phyloP scores from a whole-genome alignment of 2,329 filamentous ascomycete genomes.

The Zasmidium angulare region DNA sequence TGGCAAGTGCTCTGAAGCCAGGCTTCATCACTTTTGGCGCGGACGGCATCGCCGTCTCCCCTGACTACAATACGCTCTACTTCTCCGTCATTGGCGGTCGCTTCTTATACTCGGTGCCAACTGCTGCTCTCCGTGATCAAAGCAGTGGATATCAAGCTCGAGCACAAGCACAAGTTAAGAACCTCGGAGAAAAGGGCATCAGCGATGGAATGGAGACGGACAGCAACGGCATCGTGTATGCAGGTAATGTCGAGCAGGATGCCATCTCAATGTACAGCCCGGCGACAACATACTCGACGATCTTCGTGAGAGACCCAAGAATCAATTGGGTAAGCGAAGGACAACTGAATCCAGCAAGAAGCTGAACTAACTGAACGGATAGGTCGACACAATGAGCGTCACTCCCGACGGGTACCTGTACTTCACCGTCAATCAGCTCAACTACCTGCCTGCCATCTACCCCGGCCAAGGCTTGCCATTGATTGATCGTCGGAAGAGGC shows the following conservation, averaged over 20 bases:
- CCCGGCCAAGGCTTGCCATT: constrained; percentile 18
- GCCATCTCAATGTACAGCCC: constrained; percentile 48
- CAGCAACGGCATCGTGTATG: constrained; percentile 47
- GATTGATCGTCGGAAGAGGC: constrained; percentile 18
- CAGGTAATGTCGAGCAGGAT: constrained; percentile 50
- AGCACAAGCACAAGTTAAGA: constrained; percentile 43
- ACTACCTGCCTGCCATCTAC: constrained; percentile 21
- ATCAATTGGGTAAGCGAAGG: constrained; percentile 44
- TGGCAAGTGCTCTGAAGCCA: constrained; percentile 29
- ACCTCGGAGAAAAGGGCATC: constrained; percentile 47
- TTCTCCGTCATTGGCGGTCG: constrained; percentile 44
- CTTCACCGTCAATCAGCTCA: constrained; percentile 38
- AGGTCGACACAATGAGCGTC: constrained; percentile 40
- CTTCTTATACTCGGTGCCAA: constrained; percentile 45
- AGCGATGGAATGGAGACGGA: constrained; percentile 53
- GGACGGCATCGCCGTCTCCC: constrained; percentile 50
- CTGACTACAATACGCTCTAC: constrained; percentile 46
- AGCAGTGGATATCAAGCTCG: constrained; percentile 37
- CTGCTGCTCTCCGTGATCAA: constrained; percentile 36
- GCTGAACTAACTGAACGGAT: no score
- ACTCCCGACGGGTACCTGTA: constrained; percentile 48
- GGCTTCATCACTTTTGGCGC: constrained; percentile 43
- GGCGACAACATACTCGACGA: constrained; percentile 38
- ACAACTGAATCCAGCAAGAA: no score
- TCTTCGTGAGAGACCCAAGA: constrained; percentile 47